Evolutionary conservation across 2,329 filamentous ascomycete genomes (phyloP).

Genomic region (Fusarium musae): DNA sequence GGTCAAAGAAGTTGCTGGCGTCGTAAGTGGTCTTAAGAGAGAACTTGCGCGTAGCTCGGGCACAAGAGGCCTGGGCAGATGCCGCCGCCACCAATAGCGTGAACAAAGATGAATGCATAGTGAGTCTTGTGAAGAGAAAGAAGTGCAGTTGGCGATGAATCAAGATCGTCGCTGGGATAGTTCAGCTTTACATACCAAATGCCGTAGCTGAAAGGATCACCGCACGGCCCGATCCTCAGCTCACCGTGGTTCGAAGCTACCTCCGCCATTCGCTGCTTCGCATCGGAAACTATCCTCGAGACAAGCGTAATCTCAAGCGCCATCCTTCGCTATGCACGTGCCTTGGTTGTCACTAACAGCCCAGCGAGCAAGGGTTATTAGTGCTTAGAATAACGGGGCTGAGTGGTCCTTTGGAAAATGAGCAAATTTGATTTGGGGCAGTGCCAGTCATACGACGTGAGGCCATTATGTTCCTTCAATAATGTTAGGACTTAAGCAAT

Average conservation of each 20-base stretch:
- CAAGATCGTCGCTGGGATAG: not conserved
- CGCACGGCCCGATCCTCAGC: not conserved
- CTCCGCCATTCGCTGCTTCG: not conserved
- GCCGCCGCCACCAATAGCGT: not conserved
- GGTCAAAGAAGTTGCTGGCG: constrained; percentile 56
- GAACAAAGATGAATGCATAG: not conserved
- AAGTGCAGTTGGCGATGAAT: not conserved
- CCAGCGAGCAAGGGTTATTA: not conserved
- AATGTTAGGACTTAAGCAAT: not conserved
- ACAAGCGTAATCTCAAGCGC: not conserved
- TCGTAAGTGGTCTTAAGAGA: constrained; percentile 26
- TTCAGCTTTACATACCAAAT: constrained; percentile 4
- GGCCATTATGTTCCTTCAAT: not conserved
- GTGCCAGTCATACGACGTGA: constrained; percentile 5
- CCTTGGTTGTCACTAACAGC: not conserved
- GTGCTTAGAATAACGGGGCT: constrained; percentile 14
- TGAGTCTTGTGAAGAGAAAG: not conserved
- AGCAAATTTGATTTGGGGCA: constrained; percentile 4
- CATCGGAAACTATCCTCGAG: not conserved
- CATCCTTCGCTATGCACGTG: constrained; percentile 4
- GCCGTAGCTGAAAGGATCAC: not conserved
- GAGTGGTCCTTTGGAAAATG: constrained; percentile 12
- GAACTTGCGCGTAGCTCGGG: constrained; percentile 1
- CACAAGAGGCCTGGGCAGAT: not conserved
- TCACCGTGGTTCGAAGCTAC: not conserved